A percentile compares a stretch with the other conserved stretches of the same genome.
These are phyloP conservation scores for Sarocladiaceae sp. DNA, from an alignment of 2,329 filamentous ascomycete genomes.

Conservation along the genomic window DNA sequence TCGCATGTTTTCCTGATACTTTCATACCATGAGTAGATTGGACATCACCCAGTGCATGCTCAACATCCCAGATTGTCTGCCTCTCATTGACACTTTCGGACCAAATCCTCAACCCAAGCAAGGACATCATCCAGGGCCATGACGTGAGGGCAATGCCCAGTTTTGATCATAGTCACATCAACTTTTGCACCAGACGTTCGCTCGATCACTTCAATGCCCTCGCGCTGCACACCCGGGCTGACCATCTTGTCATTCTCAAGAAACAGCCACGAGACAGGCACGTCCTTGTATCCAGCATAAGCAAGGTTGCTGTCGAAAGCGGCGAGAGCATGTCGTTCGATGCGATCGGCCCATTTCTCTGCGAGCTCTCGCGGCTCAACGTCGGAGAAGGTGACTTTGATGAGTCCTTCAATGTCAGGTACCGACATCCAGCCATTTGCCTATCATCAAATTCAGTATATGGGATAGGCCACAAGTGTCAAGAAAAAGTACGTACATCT, in stretches of 20 bases:
- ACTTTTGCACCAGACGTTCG: constrained; percentile 24
- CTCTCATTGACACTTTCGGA: too few relatives aligned
- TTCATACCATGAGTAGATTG: too few relatives aligned
- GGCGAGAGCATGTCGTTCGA: constrained; percentile 24
- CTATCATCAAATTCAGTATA: too few relatives aligned
- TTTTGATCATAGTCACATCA: not conserved
- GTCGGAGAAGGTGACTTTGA: not conserved
- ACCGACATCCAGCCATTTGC: not conserved
- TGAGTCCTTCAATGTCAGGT: not conserved
- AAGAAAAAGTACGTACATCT: too few relatives aligned
- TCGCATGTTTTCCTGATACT: too few relatives aligned
- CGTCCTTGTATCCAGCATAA: constrained; percentile 34
- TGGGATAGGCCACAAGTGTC: too few relatives aligned
- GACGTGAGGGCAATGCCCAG: not conserved
- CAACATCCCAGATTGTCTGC: too few relatives aligned
- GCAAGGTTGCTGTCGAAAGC: constrained; percentile 30
- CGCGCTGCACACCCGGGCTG: not conserved
- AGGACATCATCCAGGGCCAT: not conserved
- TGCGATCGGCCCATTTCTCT: not conserved
- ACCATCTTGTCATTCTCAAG: constrained; percentile 26
- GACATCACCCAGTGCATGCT: too few relatives aligned
- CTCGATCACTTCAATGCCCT: constrained; percentile 22
- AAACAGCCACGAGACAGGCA: constrained; percentile 34
- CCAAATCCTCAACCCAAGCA: not conserved
- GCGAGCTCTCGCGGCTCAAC: not conserved